Percentiles rank a stretch among this genome's conserved stretches.
Conservation (phyloP, 2,329 filamentous ascomycete genomes). For the Phialocephala sp. region DNA sequence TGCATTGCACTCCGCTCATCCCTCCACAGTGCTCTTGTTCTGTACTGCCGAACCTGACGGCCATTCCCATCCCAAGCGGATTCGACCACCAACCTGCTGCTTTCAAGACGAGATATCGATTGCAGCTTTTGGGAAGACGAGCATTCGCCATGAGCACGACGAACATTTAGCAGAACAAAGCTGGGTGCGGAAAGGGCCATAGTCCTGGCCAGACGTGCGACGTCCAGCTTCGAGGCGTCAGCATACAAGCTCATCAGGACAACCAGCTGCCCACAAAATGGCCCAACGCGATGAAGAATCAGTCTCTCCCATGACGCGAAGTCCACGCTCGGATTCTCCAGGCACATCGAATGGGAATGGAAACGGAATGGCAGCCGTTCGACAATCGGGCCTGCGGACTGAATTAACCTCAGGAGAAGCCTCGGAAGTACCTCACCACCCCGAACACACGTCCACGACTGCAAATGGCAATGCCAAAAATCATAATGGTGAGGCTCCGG, state of each 20-base stretch:
- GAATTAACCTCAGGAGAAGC: conserved; percentile 34
- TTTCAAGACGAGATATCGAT: not conserved
- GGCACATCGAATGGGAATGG: conserved; percentile 30
- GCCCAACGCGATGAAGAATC: conserved; percentile 42
- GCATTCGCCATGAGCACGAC: conserved; percentile 6
- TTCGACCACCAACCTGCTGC: not conserved
- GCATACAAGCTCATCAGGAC: not conserved
- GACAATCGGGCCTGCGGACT: conserved; percentile 38
- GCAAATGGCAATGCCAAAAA: conserved; percentile 29
- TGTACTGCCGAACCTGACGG: not conserved
- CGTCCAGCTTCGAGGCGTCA: not conserved
- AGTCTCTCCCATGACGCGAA: conserved; percentile 45
- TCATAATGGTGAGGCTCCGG: conserved; percentile 35
- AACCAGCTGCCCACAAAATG: conserved; percentile 30
- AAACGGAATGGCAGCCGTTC: conserved; percentile 32
- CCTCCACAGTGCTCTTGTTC: not conserved
- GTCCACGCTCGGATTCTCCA: conserved; percentile 39
- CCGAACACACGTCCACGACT: conserved; percentile 23
- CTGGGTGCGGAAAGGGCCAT: conserved; percentile 5
- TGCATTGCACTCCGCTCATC: not conserved
- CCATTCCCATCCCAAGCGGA: not conserved
- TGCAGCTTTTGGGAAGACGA: not conserved
- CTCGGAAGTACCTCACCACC: conserved; percentile 22
- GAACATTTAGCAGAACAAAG: not conserved
- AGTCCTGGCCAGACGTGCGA: not conserved